Evolutionary conservation across 2,329 filamentous ascomycete genomes (phyloP).

Genomic region (Fusarium solani-melongenae): DNA sequence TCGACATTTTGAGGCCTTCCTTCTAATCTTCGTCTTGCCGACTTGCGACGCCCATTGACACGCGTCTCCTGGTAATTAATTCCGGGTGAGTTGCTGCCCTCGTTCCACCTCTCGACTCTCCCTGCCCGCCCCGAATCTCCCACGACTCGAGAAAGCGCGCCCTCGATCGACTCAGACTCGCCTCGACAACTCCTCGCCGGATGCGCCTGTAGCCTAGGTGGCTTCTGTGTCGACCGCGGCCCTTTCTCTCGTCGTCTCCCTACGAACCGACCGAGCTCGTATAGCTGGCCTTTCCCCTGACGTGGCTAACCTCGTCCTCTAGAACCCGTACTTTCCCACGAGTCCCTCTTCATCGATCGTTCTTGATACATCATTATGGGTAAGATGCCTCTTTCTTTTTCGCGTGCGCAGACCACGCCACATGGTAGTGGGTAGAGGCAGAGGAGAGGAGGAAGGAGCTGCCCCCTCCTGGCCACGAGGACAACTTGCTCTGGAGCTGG

Average conservation of each 20-base stretch:
- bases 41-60: conserved; percentile 48
- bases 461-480: conserved; percentile 35
- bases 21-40: conserved; percentile 44
- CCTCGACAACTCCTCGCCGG: conserved; percentile 2
- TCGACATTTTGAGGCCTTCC: conserved; percentile 35
- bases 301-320: conserved; percentile 39
- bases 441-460: conserved; percentile 35
- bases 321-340: conserved; percentile 47
- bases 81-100: conserved; percentile 41
- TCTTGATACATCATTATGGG: conserved; percentile 56
- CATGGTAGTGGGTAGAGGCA: conserved; percentile 40
- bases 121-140: conserved; percentile 6
- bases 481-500: conserved; percentile 16
- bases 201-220: conserved; percentile 13
- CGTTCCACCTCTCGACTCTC: conserved; percentile 34
- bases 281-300: conserved; percentile 40
- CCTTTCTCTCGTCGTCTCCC: conserved; percentile 12
- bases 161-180: conserved; percentile 22
- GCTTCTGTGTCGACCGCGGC: neutral
- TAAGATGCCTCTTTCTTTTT: conserved; percentile 52
- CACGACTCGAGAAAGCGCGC: conserved; percentile 26
- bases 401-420: conserved; percentile 32
- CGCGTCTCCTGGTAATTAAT: conserved; percentile 47
- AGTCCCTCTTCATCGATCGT: conserved; percentile 46
- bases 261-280: conserved; percentile 24